Base-by-base conservation (phyloP, 169 alveolate species). In the Eimeria zaria region DNA sequence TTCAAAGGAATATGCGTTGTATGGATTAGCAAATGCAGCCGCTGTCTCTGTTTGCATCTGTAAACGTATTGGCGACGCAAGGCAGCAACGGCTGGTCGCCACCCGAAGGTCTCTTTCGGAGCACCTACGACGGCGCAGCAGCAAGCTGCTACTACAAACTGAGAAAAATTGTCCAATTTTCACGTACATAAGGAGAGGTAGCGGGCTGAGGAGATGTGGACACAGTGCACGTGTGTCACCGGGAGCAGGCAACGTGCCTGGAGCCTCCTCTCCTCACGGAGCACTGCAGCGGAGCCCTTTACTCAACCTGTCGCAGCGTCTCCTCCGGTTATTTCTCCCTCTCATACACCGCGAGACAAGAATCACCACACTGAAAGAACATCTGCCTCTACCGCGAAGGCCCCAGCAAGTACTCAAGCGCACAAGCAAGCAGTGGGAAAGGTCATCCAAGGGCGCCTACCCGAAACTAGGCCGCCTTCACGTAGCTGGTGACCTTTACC, bases 1-100 rank as follows among this genome's bases (percentile, higher is more conserved):
- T n/a, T n/a, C n/a, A n/a, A 58, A 58, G 67, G n/a, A 58, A 58
- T 58, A 58, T 16, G 12, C 67, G 27, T 7, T 12, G 67, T 2
- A 58, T 58, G 2, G 27, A 58, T 58, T 14, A 58, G 27, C n/a
- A 58, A 58, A 58, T 58, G 67, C 67, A 58, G 67, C 67, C 67
- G 67, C 67, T 58, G 67, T 58, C 67, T 58, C 67, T 58, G 67
- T 58, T 58, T 58, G 67, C 67, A 58, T 58, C 67, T 58, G 67
- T 58, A 58, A 58, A 16, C 67, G 12, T 27, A 58, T 12, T 51
- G 60, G 60, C 60, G 67, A 58, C 67, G 67, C 67, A 58, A 11
- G 60, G 67, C 67, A 58, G 67, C 27, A 58, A 16, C 67, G 67
- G 67, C 67, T 58, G 67, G 12, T 11, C 67, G 27, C 67, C 67